A percentile compares a stretch with the other conserved stretches of the same genome.
Evolutionary conservation across 2,329 filamentous ascomycete genomes (phyloP).

Genomic region (Talaromyces albobiverticillius): DNA sequence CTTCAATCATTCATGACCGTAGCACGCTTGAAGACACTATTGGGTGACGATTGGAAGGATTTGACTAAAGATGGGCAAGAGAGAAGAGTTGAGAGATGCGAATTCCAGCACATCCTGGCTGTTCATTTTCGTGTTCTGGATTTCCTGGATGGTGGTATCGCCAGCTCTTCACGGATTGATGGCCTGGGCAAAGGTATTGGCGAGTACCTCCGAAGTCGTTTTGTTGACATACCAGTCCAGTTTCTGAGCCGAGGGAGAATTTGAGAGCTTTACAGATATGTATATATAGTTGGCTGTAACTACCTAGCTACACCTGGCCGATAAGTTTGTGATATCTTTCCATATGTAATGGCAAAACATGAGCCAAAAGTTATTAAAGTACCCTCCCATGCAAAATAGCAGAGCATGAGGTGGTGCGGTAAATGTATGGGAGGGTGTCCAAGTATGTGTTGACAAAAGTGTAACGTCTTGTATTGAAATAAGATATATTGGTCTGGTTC

Average conservation of each 20-base stretch:
- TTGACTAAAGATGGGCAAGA: neutral
- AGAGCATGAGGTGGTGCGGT: no score
- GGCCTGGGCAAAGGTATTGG: conserved; percentile 16
- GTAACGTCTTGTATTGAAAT: no score
- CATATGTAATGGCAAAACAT: no score
- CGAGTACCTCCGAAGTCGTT: conserved; percentile 13
- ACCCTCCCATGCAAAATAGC: no score
- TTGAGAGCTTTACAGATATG: conserved; percentile 18
- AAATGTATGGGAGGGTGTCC: no score
- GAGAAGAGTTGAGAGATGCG: conserved; percentile 3
- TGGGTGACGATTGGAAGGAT: conserved; percentile 7
- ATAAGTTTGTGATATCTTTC: no score
- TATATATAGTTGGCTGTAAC: no score
- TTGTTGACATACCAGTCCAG: conserved; percentile 10
- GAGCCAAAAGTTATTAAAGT: no score
- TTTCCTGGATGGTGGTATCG: conserved; percentile 17
- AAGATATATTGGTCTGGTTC: no score
- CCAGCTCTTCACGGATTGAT: conserved; percentile 16
- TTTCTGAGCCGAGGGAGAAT: conserved; percentile 14
- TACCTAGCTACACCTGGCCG: no score
- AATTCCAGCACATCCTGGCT: conserved; percentile 11
- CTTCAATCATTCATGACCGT: conserved; percentile 17
- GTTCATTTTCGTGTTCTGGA: conserved; percentile 17
- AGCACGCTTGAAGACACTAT: conserved; percentile 1
- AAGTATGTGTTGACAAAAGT: no score